phyloP scores from a whole-genome alignment of 495 filamentous ascomycete species.

The Aspergillus wentii region DNA sequence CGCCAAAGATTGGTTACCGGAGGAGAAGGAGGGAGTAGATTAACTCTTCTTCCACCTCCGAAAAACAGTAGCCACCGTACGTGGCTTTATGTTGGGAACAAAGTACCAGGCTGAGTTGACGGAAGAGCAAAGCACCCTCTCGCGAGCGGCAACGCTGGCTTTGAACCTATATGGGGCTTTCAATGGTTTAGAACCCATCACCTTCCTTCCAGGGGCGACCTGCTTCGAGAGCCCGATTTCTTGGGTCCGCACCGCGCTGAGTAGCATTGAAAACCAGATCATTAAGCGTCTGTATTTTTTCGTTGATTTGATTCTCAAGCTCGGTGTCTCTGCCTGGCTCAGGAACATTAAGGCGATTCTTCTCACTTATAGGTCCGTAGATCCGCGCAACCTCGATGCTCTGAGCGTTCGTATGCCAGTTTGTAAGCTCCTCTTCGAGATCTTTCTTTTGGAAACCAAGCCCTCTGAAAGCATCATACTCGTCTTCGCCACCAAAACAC shows the following conservation, averaged over 20 bases:
- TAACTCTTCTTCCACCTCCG: no score
- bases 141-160: no score
- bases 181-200: conserved; percentile 2
- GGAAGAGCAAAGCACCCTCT: no score
- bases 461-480: conserved; percentile 46
- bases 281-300: conserved; percentile 29
- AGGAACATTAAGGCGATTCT: conserved; percentile 27
- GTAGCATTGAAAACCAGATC: conserved; percentile 37
- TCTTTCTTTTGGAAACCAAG: conserved; percentile 32
- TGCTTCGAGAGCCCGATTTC: conserved; percentile 45
- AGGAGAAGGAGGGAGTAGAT: no score
- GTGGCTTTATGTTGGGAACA: no score
- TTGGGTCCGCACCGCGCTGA: conserved; percentile 47
- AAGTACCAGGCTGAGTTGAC: no score
- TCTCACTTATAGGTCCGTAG: conserved; percentile 21
- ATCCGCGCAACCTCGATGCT: conserved; percentile 30
- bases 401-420: conserved; percentile 38
- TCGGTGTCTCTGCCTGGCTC: conserved; percentile 28
- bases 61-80: no score
- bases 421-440: conserved; percentile 43
- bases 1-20: no score
- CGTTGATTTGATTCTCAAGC: conserved; percentile 19
- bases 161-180: no score
- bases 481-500: conserved; percentile 63
- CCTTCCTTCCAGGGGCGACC: conserved; percentile 30